These are phyloP conservation scores for Xylaria multiplex DNA, from an alignment of 2,329 filamentous ascomycete species.

Conservation along the genomic window DNA sequence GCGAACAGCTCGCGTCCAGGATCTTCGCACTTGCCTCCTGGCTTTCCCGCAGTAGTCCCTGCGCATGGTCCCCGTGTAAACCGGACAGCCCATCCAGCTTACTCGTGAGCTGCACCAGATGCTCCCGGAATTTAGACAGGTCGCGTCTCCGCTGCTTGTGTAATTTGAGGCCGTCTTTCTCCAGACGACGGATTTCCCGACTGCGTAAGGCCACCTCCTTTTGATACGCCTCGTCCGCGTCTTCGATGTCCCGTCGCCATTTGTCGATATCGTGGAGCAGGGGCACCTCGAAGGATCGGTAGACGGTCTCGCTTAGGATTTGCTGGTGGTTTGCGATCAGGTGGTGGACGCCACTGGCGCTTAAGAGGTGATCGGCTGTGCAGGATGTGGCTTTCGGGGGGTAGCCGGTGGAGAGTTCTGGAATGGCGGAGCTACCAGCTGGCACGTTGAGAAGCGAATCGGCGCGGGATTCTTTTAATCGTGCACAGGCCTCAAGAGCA, in stretches of 20 bases:
- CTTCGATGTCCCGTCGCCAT: slow-evolving; percentile 71
- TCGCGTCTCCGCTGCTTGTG: slow-evolving; percentile 69
- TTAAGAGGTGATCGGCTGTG: slow-evolving; percentile 71
- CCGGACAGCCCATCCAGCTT: slow-evolving; percentile 71
- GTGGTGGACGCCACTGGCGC: slow-evolving; percentile 72
- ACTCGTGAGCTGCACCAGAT: slow-evolving; percentile 70
- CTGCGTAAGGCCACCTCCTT: slow-evolving; percentile 64
- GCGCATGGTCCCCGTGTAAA: slow-evolving; percentile 69
- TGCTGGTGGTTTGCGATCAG: slow-evolving; percentile 76
- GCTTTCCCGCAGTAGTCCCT: slow-evolving; percentile 68
- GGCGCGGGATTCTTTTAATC: slow-evolving; percentile 72
- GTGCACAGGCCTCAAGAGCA: slow-evolving; percentile 74
- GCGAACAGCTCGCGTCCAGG: slow-evolving; percentile 71
- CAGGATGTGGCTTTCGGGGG: slow-evolving; percentile 60
- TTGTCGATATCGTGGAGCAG: slow-evolving; percentile 75
- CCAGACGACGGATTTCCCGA: slow-evolving; percentile 70
- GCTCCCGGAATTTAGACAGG: slow-evolving; percentile 69
- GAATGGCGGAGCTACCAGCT: slow-evolving; percentile 29
- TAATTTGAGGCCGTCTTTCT: slow-evolving; percentile 72
- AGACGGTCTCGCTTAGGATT: slow-evolving; percentile 75
- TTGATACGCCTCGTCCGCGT: slow-evolving; percentile 71
- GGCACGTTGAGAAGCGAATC: slow-evolving; percentile 60
- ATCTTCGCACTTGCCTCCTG: slow-evolving; percentile 72
- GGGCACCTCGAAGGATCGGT: slow-evolving; percentile 74
- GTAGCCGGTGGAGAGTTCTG: slow-evolving; percentile 54